Percentiles rank a stretch among this genome's conserved stretches.
Conservation (phyloP, 805 yeast species). For the Scheffersomyces lignosus region DNA sequence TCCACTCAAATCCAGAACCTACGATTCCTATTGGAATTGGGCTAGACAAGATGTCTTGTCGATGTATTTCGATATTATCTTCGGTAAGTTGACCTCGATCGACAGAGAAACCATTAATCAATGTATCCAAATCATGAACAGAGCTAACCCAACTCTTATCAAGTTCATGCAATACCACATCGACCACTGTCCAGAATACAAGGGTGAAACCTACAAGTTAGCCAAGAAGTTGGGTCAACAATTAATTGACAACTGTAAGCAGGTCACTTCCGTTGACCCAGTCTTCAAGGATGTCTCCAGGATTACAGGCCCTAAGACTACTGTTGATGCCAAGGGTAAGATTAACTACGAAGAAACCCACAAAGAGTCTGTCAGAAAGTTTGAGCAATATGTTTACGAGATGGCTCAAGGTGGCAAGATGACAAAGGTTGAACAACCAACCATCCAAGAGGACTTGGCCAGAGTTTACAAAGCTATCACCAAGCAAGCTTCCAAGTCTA, state of each 20-base stretch:
- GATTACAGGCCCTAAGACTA: conserved; percentile 94
- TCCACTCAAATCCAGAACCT: conserved; percentile 88
- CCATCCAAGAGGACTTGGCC: conserved; percentile 82
- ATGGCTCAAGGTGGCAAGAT: conserved; percentile 94
- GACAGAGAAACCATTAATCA: conserved; percentile 96
- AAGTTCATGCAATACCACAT: conserved; percentile 94
- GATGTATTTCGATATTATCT: conserved; percentile 93
- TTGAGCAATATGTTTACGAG: conserved; percentile 92
- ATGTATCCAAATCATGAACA: conserved; percentile 96
- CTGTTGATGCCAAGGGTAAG: conserved; percentile 84
- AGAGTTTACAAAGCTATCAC: conserved; percentile 79
- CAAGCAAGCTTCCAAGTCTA: conserved; percentile 62
- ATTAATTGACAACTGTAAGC: conserved; percentile 92
- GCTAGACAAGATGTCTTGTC: conserved; percentile 95
- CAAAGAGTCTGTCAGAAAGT: conserved; percentile 88
- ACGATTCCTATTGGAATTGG: conserved; percentile 99
- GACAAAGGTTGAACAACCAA: conserved; percentile 68
- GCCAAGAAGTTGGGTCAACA: conserved; percentile 90
- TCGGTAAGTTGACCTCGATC: conserved; percentile 85
- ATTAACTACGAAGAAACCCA: conserved; percentile 80
- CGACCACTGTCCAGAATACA: conserved; percentile 76
- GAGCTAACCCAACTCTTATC: conserved; percentile 89
- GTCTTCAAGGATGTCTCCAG: conserved; percentile 93
- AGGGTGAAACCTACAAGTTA: conserved; percentile 90
- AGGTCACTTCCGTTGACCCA: conserved; percentile 76